Conservation (phyloP, 768 basidiomycete species). For the Leccinum aurantiacum region DNA sequence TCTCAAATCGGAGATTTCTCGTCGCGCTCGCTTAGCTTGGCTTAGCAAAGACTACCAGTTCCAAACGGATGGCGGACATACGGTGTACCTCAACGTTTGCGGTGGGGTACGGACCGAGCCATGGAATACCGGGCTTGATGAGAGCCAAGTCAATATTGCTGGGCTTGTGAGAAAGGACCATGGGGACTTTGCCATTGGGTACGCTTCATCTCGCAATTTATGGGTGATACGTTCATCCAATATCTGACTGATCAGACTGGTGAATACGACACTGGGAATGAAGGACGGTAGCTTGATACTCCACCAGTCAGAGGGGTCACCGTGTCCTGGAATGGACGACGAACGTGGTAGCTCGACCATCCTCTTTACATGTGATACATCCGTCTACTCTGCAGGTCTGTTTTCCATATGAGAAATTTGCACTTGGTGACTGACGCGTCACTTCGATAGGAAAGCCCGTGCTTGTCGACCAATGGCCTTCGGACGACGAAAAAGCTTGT, state of each 20-base stretch:
- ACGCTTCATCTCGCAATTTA: constrained; percentile 7
- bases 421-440: not conserved
- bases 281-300: constrained; percentile 55
- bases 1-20: not conserved
- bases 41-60: constrained; percentile 65
- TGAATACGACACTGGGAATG: constrained; percentile 63
- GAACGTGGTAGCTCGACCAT: constrained; percentile 64
- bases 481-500: constrained; percentile 64
- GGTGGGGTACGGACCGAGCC: constrained; percentile 53
- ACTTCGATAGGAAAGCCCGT: constrained; percentile 41
- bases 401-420: not conserved
- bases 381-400: constrained; percentile 54
- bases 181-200: constrained; percentile 77
- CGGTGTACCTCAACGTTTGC: constrained; percentile 66
- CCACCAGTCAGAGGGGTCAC: constrained; percentile 60
- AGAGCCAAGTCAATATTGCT: constrained; percentile 50
- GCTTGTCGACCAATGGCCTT: constrained; percentile 65
- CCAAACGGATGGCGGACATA: constrained; percentile 44
- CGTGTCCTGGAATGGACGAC: constrained; percentile 47
- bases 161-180: constrained; percentile 61
- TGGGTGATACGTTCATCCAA: no score
- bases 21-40: constrained; percentile 10
- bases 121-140: constrained; percentile 56
- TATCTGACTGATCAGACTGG: constrained; percentile 17
- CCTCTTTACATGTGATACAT: constrained; percentile 74